phyloP scores from a whole-genome alignment of 768 basidiomycete species.

The Psilocybe tampanensis region DNA sequence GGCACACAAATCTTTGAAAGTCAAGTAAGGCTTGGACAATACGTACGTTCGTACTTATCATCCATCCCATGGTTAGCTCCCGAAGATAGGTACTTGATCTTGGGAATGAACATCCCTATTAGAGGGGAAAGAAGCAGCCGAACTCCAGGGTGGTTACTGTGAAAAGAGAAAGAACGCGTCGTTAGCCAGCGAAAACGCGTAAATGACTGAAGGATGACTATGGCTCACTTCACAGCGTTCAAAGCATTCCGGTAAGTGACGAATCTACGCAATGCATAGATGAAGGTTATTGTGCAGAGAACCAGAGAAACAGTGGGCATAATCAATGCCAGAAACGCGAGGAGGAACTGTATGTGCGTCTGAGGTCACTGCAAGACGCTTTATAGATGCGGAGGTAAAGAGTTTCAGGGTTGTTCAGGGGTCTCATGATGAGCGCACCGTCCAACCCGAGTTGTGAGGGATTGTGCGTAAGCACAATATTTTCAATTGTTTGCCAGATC shows the following conservation, averaged over 20 bases:
- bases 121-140: constrained; percentile 28
- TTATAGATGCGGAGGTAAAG: too few species aligned
- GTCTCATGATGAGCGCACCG: too few species aligned
- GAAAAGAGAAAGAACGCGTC: not conserved
- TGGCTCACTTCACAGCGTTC: constrained; percentile 29
- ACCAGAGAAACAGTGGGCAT: not conserved
- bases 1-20: not conserved
- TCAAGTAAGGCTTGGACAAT: not conserved
- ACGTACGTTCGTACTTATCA: constrained; percentile 31
- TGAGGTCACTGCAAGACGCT: too few species aligned
- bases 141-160: constrained; percentile 34
- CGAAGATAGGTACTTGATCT: constrained; percentile 27
- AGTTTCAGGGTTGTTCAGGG: too few species aligned
- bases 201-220: too few species aligned
- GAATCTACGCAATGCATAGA: not conserved
- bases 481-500: too few species aligned
- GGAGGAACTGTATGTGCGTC: not conserved
- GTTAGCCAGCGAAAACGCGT: not conserved
- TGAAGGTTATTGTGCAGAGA: not conserved
- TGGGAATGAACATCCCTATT: constrained; percentile 26
- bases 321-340: not conserved
- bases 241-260: constrained; percentile 23
- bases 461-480: too few species aligned
- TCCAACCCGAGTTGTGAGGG: too few species aligned
- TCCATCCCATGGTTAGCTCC: constrained; percentile 31